Conservation (phyloP, 2,329 filamentous ascomycete genomes). For the Hypoxylon sp. region DNA sequence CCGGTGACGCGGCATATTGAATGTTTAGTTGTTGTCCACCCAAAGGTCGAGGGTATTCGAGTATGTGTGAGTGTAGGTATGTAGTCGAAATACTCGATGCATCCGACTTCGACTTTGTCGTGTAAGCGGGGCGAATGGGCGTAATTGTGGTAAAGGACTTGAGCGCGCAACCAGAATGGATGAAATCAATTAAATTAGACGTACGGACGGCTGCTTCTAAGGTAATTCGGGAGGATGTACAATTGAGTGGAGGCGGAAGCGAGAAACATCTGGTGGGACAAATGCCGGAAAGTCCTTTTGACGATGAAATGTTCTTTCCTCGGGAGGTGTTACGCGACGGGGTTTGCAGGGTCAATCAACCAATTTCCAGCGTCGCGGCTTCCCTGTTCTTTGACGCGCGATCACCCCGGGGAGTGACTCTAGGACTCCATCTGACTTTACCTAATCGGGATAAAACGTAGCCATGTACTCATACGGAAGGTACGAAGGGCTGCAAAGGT, state of each 20-base stretch:
- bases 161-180: slow-evolving; percentile 26
- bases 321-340: slow-evolving; percentile 44
- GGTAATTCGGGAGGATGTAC: slow-evolving; percentile 3
- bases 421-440: slow-evolving; percentile 6
- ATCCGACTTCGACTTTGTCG: slow-evolving; percentile 18
- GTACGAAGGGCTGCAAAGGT: not conserved
- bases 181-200: slow-evolving; percentile 27
- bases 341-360: slow-evolving; percentile 39
- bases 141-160: slow-evolving; percentile 13
- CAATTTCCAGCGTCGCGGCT: slow-evolving; percentile 41
- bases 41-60: not conserved
- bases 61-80: slow-evolving; percentile 1
- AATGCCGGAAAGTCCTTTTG: slow-evolving; percentile 32
- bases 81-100: slow-evolving; percentile 16
- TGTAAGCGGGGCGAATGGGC: slow-evolving; percentile 30
- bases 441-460: not conserved
- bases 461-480: not conserved
- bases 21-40: not conserved
- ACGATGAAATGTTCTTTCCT: slow-evolving; percentile 42
- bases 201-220: slow-evolving; percentile 7
- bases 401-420: slow-evolving; percentile 25
- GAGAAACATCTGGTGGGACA: slow-evolving; percentile 40
- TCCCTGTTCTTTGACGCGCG: slow-evolving; percentile 14
- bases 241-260: slow-evolving; percentile 11
- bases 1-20: slow-evolving; percentile 59